Evolutionary conservation across 352 stramenopile genomes (phyloP).

Genomic region (Thraustochytrium sp.): DNA sequence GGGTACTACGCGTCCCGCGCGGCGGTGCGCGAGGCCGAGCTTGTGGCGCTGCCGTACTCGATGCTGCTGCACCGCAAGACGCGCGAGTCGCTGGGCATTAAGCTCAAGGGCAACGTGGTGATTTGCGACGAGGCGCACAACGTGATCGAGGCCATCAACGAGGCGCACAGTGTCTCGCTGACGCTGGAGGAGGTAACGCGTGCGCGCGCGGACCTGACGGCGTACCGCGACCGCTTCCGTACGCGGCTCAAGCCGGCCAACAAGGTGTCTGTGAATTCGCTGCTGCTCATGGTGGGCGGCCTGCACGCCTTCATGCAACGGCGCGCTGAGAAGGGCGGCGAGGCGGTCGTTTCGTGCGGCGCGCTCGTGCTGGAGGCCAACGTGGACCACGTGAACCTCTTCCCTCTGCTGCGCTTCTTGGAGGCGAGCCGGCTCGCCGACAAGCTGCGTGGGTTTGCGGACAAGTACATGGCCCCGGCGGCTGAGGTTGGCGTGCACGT

Average conservation of each 20-base stretch:
- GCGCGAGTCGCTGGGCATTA: slow-evolving; percentile 76
- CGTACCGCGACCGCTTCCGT: slow-evolving; percentile 48
- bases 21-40: slow-evolving; percentile 76
- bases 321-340: neutral
- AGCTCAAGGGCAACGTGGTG: slow-evolving; percentile 79
- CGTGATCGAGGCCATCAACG: slow-evolving; percentile 89
- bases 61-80: slow-evolving; percentile 82
- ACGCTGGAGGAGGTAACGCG: neutral
- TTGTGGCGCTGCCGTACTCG: slow-evolving; percentile 74
- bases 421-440: slow-evolving; percentile 51
- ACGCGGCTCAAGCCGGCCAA: slow-evolving; percentile 47
- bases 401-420: slow-evolving; percentile 66
- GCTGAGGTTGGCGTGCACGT: neutral
- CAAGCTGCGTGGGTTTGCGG: slow-evolving; percentile 47
- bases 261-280: slow-evolving; percentile 27
- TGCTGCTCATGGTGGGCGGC: slow-evolving; percentile 4
- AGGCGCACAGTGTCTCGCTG: slow-evolving; percentile 69
- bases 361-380: slow-evolving; percentile 61
- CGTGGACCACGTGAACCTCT: slow-evolving; percentile 76
- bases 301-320: neutral
- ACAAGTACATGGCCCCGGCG: neutral
- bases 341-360: slow-evolving; percentile 14
- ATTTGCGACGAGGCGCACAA: slow-evolving; percentile 99
- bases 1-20: slow-evolving; percentile 92
- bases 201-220: slow-evolving; percentile 1